Base-by-base conservation (phyloP, 2,329 filamentous ascomycete genomes). In the Didymella sp. region DNA sequence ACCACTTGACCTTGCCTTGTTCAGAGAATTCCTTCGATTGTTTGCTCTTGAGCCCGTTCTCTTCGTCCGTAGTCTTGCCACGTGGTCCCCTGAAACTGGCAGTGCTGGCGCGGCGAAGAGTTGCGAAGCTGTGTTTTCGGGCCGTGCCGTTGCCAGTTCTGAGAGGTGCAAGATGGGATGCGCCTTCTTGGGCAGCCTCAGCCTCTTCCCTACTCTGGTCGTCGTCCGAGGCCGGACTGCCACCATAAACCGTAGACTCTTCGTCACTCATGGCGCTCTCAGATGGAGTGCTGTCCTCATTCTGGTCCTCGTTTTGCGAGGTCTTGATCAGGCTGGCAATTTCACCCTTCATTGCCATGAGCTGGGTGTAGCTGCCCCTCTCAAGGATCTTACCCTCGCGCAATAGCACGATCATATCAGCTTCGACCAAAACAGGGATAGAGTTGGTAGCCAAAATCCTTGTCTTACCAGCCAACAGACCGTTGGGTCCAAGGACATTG, bases 1-100 rank as follows among this genome's bases (percentile, higher is more conserved):
- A 85, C 93, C 95, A 98, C 77, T 97, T 98, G 67, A 99, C 95
- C 75, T 98, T 97, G 70, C 95, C 95, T 78, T 99, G 92, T 76
- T 99, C 92, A 2, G 87, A 85, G 64, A 89, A 89, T 76, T 99
- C 95, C 77, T 96, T 96, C 54, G 83, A 84, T 76, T 97, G 93
- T 72, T 88, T 91, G 41, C 90, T 92, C 78, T 91, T 94, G 69
- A 89, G 81, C 51, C 74, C 84, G 2, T 85, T 86, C 77, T 94
- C 91, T 68, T 98, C 92, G 66, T 98, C 94, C 0, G 83, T 85
- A 28, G 94, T 77, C 76, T 95, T 96, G 66, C 92, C 91, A 59
- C 91, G 86, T 21, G 91, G 89, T 1, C 93, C 92, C 58, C 84
- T 89, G 82, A 96, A 96, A 70, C 91, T 97, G 25, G 91, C 92